phyloP scores from a whole-genome alignment of 2,329 filamentous ascomycete genomes.

The Onygena corvina region DNA sequence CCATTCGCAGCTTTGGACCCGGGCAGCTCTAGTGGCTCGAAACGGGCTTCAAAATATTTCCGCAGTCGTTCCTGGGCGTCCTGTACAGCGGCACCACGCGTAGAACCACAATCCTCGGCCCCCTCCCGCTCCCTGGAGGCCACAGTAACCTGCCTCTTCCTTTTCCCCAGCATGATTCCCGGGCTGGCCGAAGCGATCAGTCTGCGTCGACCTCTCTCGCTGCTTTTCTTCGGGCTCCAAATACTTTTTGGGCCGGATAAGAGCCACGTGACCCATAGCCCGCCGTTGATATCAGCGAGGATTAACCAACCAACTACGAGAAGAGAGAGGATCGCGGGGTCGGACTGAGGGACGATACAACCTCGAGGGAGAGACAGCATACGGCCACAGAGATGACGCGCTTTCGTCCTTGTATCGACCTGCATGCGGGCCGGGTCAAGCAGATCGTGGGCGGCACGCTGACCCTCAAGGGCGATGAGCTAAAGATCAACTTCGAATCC shows the following conservation, averaged over 20 bases:
- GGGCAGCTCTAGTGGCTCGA: constrained; percentile 54
- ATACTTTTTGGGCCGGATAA: neutral
- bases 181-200: neutral
- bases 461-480: constrained; percentile 49
- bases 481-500: constrained; percentile 90
- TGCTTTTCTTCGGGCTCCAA: neutral
- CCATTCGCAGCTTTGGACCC: constrained; percentile 14
- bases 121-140: constrained; percentile 19
- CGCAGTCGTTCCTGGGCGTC: constrained; percentile 64
- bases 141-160: constrained; percentile 36
- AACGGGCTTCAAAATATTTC: constrained; percentile 77
- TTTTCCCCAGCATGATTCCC: constrained; percentile 34
- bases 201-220: neutral
- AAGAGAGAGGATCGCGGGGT: neutral
- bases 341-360: too few species aligned
- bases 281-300: neutral
- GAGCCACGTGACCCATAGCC: neutral
- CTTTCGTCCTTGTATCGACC: constrained; percentile 92
- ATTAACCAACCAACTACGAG: neutral
- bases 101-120: constrained; percentile 18
- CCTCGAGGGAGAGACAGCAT: neutral
- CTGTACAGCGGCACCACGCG: constrained; percentile 27
- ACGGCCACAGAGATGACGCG: constrained; percentile 55
- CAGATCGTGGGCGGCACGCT: constrained; percentile 96
- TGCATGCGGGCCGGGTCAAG: constrained; percentile 95